These are phyloP conservation scores for Arabis alpina DNA, from an alignment of 345 rosid species.

Conservation along the genomic window DNA sequence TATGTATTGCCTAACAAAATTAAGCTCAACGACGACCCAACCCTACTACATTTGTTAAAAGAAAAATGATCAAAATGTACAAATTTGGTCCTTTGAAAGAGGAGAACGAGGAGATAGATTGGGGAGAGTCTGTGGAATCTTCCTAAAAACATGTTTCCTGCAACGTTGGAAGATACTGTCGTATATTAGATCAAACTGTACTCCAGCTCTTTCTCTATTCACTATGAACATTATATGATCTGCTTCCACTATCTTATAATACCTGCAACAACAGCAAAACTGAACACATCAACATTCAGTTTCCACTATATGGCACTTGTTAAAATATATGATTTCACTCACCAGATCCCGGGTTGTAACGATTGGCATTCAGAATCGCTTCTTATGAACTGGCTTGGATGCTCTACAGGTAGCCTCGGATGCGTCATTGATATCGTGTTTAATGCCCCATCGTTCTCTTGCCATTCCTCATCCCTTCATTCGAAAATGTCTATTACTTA, in stretches of 20 bases:
- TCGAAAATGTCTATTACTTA: background rate
- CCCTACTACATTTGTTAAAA: background rate
- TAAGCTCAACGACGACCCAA: slow-evolving; percentile 18
- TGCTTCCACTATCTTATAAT: slow-evolving; percentile 89
- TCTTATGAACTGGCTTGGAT: slow-evolving; percentile 58
- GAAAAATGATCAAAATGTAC: slow-evolving; percentile 32
- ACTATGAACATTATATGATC: slow-evolving; percentile 92
- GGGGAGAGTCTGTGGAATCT: slow-evolving; percentile 63
- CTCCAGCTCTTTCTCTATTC: slow-evolving; percentile 93
- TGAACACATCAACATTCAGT: background rate
- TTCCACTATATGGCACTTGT: background rate
- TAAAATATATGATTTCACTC: slow-evolving; percentile 36
- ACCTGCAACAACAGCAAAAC: slow-evolving; percentile 57
- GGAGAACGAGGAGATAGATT: slow-evolving; percentile 43
- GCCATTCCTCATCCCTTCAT: slow-evolving; percentile 95
- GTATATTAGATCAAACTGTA: slow-evolving; percentile 85
- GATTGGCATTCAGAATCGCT: slow-evolving; percentile 71
- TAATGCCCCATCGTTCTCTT: slow-evolving; percentile 93
- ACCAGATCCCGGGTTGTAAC: slow-evolving; percentile 90
- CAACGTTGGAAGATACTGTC: slow-evolving; percentile 96
- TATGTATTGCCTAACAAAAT: slow-evolving; percentile 25
- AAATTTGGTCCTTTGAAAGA: slow-evolving; percentile 19
- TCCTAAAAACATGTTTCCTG: slow-evolving; percentile 83
- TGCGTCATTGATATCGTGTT: slow-evolving; percentile 96
- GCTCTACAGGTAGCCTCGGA: slow-evolving; percentile 85